phyloP scores from a whole-genome alignment of 148 eudicot species.

The Agrostemma githago region DNA sequence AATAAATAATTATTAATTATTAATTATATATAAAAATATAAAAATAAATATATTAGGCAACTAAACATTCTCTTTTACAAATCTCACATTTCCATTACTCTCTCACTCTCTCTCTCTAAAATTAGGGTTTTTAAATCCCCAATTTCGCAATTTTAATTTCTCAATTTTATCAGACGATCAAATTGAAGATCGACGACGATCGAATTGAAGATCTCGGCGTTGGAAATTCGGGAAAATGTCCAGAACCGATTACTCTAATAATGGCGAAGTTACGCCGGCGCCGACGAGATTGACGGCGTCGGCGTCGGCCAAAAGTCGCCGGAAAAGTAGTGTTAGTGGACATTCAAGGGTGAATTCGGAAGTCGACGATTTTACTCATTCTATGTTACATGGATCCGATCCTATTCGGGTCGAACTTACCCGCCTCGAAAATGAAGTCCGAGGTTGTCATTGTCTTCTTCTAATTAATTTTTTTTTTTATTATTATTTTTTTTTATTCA shows the following conservation, averaged over 20 bases:
- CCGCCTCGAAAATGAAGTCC: slow-evolving; percentile 83
- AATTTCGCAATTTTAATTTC: not conserved
- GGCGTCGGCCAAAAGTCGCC: slow-evolving; percentile 41
- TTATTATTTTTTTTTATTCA: not conserved
- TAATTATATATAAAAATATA: not conserved
- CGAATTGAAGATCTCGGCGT: not conserved
- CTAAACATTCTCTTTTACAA: not conserved
- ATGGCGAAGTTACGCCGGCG: slow-evolving; percentile 36
- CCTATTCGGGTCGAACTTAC: slow-evolving; percentile 81
- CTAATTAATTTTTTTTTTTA: not conserved
- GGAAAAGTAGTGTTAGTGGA: slow-evolving; percentile 25
- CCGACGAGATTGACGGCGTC: slow-evolving; percentile 37
- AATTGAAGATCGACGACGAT: too few species aligned
- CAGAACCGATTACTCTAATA: not conserved
- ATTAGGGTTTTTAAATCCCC: not conserved
- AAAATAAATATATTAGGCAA: not conserved
- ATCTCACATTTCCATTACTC: not conserved
- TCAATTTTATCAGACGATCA: not conserved
- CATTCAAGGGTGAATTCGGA: slow-evolving; percentile 52
- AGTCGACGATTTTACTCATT: slow-evolving; percentile 46
- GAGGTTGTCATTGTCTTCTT: slow-evolving; percentile 43
- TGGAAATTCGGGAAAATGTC: slow-evolving; percentile 9
- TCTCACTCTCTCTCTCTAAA: not conserved
- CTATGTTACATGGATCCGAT: slow-evolving; percentile 80
- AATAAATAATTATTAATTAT: too few species aligned